Base-by-base conservation (phyloP, 371 early-diverging fungal genomes). In the Rhizopus stolonifer region DNA sequence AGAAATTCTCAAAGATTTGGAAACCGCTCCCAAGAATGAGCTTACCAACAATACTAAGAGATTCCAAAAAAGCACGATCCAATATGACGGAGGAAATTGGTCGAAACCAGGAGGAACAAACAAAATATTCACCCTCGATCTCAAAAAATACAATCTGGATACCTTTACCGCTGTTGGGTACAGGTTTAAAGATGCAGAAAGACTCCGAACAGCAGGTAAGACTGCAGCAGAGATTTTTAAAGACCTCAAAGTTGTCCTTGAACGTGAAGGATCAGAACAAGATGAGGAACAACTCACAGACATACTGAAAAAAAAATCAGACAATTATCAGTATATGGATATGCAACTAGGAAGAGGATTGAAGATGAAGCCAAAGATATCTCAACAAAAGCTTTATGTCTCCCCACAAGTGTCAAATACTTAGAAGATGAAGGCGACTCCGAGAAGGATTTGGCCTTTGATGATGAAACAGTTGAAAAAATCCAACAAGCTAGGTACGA, bases 301-400 rank as follows among this genome's bases (percentile, higher is more conserved):
- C 21, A 36, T 1, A 25, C 31, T 4, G n/a, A 32, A 2, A 29
- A 13, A 11, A 40, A 32, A 26, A 34, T 13, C 11, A 11, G 19
- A 33, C 15, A 19, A 29, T 43, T 59, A 1, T 43, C 53, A 18
- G 29, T 48, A 3, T 58, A 33, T 34, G 52, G 49, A 13, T 48
- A 34, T 26, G 36, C 15, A 9, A 9, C 47, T 19, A 53, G 36
- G 18, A 58, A 43, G 13, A 43, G 34, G 1, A 40, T 42, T 25
- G 52, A 58, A 0, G 4, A 31, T n/a, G 53, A 58, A 21, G 59
- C 44, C 1, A 47, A 24, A 43, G 25, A 48, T 0, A 7, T 26
- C 0, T 18, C 48, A 22, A 23, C 31, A 14, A 52, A 52, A 14
- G 49, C 59, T 1, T 43, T 58, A 9, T 39, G 31, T 13, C 13